A percentile compares a stretch with the other conserved stretches of the same genome.
These are phyloP conservation scores for Tricholoma hemisulphureum DNA, from an alignment of 768 basidiomycete genomes.

Conservation along the genomic window DNA sequence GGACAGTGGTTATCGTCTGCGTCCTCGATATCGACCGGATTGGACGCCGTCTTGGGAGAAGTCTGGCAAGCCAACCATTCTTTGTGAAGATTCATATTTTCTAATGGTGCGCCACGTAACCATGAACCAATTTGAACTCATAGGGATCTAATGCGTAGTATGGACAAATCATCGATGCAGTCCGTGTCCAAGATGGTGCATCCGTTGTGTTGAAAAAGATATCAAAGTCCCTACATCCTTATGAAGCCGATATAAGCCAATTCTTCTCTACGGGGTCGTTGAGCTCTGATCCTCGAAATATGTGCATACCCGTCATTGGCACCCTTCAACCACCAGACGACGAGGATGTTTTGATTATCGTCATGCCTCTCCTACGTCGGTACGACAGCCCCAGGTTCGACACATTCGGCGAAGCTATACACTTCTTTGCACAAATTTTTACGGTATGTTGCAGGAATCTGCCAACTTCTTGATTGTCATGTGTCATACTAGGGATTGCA, in stretches of 20 bases:
- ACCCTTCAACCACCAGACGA: constrained; percentile 16
- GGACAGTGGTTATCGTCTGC: constrained; percentile 31
- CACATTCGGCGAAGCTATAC: constrained; percentile 27
- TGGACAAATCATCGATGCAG: constrained; percentile 25
- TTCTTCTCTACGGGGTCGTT: constrained; percentile 16
- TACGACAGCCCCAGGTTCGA: constrained; percentile 19
- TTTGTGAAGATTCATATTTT: background rate
- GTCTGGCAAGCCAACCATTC: background rate
- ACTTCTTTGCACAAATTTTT: constrained; percentile 1
- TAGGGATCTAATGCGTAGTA: background rate
- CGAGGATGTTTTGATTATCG: constrained; percentile 10
- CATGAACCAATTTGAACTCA: background rate
- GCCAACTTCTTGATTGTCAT: background rate
- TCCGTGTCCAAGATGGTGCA: constrained; percentile 24
- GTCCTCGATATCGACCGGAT: constrained; percentile 26
- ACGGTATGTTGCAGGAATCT: background rate
- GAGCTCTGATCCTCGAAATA: constrained; percentile 25
- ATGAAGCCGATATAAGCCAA: constrained; percentile 27
- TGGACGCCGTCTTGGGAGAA: constrained; percentile 30
- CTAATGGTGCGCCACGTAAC: background rate
- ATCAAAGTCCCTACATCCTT: constrained; percentile 6
- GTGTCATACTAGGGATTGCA: constrained; percentile 21
- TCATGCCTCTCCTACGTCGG: constrained; percentile 24
- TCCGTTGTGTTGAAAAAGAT: constrained; percentile 29
- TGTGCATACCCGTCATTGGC: constrained; percentile 30